phyloP scores from a whole-genome alignment of 495 filamentous ascomycete genomes.

The Terfezia claveryi region DNA sequence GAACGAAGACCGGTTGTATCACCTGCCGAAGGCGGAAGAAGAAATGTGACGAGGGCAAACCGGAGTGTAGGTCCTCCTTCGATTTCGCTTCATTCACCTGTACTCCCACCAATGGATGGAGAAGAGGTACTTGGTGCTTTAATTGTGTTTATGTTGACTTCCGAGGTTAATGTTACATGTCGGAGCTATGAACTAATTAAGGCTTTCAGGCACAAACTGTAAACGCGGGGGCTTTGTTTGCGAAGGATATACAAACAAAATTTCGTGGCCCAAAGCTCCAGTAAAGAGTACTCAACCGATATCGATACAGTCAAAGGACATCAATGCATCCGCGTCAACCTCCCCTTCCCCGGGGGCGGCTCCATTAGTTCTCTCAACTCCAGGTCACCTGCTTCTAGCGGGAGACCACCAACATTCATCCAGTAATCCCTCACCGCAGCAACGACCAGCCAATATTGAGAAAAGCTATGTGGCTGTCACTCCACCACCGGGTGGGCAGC shows the following conservation, averaged over 20 bases:
- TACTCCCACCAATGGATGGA: not conserved
- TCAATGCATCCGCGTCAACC: slow-evolving; percentile 34
- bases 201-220: slow-evolving; percentile 66
- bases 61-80: slow-evolving; percentile 44
- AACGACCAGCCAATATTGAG: slow-evolving; percentile 1
- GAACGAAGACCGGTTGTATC: slow-evolving; percentile 93
- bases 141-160: not conserved
- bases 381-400: slow-evolving; percentile 21
- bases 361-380: slow-evolving; percentile 6
- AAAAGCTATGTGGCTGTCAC: slow-evolving; percentile 26
- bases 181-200: not conserved
- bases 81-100: not conserved
- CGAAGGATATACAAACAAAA: slow-evolving; percentile 71
- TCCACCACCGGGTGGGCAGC: too few relatives aligned
- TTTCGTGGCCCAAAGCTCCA: slow-evolving; percentile 42
- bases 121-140: not conserved
- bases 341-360: slow-evolving; percentile 15
- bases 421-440: not conserved
- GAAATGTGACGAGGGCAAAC: slow-evolving; percentile 93
- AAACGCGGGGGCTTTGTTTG: slow-evolving; percentile 78
- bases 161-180: not conserved
- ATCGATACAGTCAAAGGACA: slow-evolving; percentile 60
- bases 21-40: slow-evolving; percentile 91
- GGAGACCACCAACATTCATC: slow-evolving; percentile 21
- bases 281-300: slow-evolving; percentile 40